phyloP scores from a whole-genome alignment of 257 asterid genomes.

The Gardenia jasminoides region DNA sequence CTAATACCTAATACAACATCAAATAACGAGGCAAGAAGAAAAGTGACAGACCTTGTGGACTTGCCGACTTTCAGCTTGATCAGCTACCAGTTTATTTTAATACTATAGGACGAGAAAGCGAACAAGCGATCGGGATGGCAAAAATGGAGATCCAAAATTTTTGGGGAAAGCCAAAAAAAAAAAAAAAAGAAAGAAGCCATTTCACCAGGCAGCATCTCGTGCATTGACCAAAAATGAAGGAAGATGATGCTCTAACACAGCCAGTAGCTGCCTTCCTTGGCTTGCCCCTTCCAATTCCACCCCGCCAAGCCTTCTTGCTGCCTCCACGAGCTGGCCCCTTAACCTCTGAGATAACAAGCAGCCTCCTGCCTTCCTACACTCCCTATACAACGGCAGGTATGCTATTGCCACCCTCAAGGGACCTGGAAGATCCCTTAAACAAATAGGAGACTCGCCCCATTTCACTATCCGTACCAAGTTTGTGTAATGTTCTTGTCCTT shows the following conservation, averaged over 20 bases:
- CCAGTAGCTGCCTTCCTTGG: conserved; percentile 63
- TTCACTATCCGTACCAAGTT: conserved; percentile 59
- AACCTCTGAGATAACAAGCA: conserved; percentile 68
- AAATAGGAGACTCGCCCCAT: conserved; percentile 69
- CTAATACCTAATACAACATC: conserved; percentile 20
- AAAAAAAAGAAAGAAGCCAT: not conserved
- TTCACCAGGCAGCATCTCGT: conserved; percentile 35
- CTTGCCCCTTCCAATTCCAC: conserved; percentile 53
- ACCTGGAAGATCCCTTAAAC: conserved; percentile 74
- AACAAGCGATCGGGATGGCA: not conserved
- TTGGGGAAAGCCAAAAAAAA: not conserved
- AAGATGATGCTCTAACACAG: conserved; percentile 77
- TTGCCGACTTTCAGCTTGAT: conserved; percentile 8
- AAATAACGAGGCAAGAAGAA: conserved; percentile 8
- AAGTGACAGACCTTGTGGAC: conserved; percentile 19
- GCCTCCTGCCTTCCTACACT: conserved; percentile 72
- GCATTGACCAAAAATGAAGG: conserved; percentile 68
- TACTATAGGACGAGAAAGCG: conserved; percentile 3
- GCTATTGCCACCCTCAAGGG: conserved; percentile 84
- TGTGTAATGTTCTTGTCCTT: conserved; percentile 60
- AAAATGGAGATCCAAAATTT: conserved; percentile 14
- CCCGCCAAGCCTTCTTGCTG: conserved; percentile 68
- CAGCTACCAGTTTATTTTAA: conserved; percentile 17
- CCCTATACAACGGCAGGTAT: conserved; percentile 90
- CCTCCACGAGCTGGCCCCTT: conserved; percentile 83